Base-by-base conservation (phyloP, 495 filamentous ascomycete species). In the Neurospora sp. region DNA sequence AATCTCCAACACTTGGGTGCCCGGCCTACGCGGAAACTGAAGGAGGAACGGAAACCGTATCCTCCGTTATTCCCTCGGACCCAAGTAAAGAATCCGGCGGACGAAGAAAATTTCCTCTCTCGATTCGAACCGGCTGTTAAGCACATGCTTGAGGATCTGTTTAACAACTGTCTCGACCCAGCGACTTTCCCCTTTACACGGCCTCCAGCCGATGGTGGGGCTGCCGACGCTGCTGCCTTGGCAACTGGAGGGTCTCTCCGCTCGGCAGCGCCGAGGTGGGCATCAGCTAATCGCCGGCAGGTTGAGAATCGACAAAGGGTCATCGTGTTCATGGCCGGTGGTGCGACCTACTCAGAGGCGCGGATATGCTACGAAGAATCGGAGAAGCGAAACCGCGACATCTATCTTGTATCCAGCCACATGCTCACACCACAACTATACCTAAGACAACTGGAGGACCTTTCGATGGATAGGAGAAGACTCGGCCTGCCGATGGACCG, bases 271-370 rank as follows among this genome's bases (percentile, higher is more conserved):
- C 96, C 96, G 8, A 96, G 94, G 10, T 99, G 96, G 96, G 96
- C 96, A 8, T 92, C 91, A 69, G 91, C 92, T 14, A 89, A 93
- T 70, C 85, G 90, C 37, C 86, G 90, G 18, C 88, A 89, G 10
- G 88, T 91, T 22, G 94, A 97, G 76, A 93, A 92, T 70, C 88
- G 90, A 65, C 96, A 99, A 81, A 90, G 96, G 53, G 89, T 98
- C 65, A 92, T 99, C 73, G 91, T 98, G 68, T 98, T 98, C 80
- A 91, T 98, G 89, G 95, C 96, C 22, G 96, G 96, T 42, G 96
- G 96, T 47, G 96, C 96, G 8, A 99, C 94, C 3, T 96, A 94
- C 80, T 91, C 92, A 1, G 96, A 99, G 82, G 84, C 92, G 8
- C 89, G 96, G 70, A 86, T 91, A 22, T 98, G 96, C 82, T 98